Evolutionary conservation across 1,284 basidiomycete genomes (phyloP).

Genomic region (Apiotrichum montevideense): DNA sequence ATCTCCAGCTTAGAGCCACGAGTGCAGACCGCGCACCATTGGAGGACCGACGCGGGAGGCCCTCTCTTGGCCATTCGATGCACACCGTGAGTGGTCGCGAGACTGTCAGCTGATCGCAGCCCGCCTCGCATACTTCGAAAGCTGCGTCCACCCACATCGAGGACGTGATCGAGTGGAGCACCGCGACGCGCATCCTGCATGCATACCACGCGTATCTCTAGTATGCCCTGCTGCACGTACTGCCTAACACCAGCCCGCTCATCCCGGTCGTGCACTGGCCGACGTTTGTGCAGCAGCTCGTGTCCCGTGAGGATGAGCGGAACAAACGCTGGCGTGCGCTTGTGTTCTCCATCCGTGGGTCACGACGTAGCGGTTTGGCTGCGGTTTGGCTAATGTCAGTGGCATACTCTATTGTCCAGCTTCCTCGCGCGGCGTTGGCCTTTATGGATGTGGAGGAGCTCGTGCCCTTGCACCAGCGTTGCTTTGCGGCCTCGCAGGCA

Average conservation of each 20-base stretch:
- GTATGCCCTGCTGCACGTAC: constrained; percentile 1
- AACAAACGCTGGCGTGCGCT: constrained; percentile 22
- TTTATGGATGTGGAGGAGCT: constrained; percentile 21
- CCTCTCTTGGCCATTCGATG: too few species aligned
- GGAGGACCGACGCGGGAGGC: too few species aligned
- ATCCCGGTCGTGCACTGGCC: constrained; percentile 33
- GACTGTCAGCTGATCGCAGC: too few species aligned
- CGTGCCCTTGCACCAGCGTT: constrained; percentile 21
- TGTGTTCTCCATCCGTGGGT: constrained; percentile 23
- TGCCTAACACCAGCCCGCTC: constrained; percentile 16
- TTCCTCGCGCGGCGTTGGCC: constrained; percentile 21
- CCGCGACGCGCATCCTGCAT: constrained; percentile 21
- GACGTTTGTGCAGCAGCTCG: constrained; percentile 27
- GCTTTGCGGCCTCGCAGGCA: constrained; percentile 16
- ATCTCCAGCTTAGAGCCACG: too few species aligned
- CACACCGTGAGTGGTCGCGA: too few species aligned
- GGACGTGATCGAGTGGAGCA: constrained; percentile 20
- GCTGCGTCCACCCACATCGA: constrained; percentile 8
- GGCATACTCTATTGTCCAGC: constrained; percentile 29
- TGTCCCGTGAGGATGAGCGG: constrained; percentile 23
- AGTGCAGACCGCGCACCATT: too few species aligned
- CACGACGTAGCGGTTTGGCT: background rate
- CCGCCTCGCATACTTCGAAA: too few species aligned
- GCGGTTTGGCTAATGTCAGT: constrained; percentile 8
- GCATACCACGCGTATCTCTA: constrained; percentile 29